phyloP scores from a whole-genome alignment of 2,329 filamentous ascomycete genomes.

The Claviceps arundinis region DNA sequence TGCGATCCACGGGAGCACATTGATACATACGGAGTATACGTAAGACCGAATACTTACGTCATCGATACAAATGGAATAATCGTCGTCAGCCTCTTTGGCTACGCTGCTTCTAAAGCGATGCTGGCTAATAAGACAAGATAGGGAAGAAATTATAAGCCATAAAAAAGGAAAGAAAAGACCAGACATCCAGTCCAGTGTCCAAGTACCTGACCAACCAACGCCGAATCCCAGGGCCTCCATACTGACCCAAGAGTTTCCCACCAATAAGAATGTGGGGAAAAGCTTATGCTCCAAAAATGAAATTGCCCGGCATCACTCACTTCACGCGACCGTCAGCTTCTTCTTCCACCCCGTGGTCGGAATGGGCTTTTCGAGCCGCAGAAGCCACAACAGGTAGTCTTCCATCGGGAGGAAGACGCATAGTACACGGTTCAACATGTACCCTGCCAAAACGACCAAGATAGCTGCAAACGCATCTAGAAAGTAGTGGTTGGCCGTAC shows the following conservation, averaged over 20 bases:
- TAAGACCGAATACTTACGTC: too few relatives aligned
- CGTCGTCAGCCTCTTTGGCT: too few relatives aligned
- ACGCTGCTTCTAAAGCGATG: too few relatives aligned
- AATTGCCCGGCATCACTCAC: not conserved
- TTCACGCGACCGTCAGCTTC: constrained; percentile 7
- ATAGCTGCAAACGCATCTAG: constrained; percentile 52
- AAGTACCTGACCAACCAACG: not conserved
- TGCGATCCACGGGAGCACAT: too few relatives aligned
- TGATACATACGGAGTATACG: too few relatives aligned
- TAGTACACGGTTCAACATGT: constrained; percentile 35
- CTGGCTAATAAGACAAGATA: too few relatives aligned
- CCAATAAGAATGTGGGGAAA: not conserved
- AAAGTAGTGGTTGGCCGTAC: constrained; percentile 49
- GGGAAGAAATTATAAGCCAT: too few relatives aligned
- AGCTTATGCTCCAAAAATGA: not conserved
- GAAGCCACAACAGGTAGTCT: constrained; percentile 48
- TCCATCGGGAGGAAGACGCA: constrained; percentile 49
- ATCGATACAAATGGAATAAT: too few relatives aligned
- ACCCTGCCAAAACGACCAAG: constrained; percentile 46
- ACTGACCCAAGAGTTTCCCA: not conserved
- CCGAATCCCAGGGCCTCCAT: not conserved
- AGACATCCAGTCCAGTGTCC: too few relatives aligned
- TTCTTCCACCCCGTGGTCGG: constrained; percentile 27
- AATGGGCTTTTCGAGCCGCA: constrained; percentile 49
- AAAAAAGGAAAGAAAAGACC: not conserved